Percentiles rank a stretch among this genome's conserved stretches.
Conservation (phyloP, 1,284 basidiomycete species). For the Agaricales sp. region DNA sequence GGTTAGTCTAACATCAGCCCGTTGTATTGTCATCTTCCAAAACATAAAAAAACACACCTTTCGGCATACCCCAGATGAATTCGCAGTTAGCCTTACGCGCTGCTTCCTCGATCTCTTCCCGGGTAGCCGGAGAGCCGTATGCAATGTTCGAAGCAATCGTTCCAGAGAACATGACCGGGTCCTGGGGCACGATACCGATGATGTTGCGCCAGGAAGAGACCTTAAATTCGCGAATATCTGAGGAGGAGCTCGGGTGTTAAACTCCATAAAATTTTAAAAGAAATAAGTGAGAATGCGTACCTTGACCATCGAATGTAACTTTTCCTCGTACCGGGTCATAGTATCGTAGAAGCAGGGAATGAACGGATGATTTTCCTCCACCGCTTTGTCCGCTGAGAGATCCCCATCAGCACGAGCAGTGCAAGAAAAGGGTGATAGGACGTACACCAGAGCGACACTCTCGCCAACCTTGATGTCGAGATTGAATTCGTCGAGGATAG, state of each 20-base stretch:
- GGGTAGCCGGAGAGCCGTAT: slow-evolving; percentile 70
- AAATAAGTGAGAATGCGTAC: slow-evolving; percentile 27
- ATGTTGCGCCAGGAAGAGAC: slow-evolving; percentile 77
- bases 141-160: slow-evolving; percentile 92
- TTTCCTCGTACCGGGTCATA: slow-evolving; percentile 85
- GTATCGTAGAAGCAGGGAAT: slow-evolving; percentile 82
- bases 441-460: slow-evolving; percentile 87
- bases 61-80: slow-evolving; percentile 87
- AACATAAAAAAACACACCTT: slow-evolving; percentile 25
- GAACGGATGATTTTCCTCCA: slow-evolving; percentile 87
- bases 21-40: not conserved
- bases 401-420: slow-evolving; percentile 5
- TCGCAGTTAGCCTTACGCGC: slow-evolving; percentile 91
- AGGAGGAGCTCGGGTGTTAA: slow-evolving; percentile 7
- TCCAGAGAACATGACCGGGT: slow-evolving; percentile 74
- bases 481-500: slow-evolving; percentile 71
- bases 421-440: slow-evolving; percentile 12
- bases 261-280: no score
- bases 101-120: slow-evolving; percentile 80
- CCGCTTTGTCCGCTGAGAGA: slow-evolving; percentile 71
- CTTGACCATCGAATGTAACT: slow-evolving; percentile 80
- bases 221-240: slow-evolving; percentile 79
- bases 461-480: slow-evolving; percentile 75
- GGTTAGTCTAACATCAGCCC: not conserved
- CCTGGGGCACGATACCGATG: slow-evolving; percentile 83